phyloP scores from a whole-genome alignment of 164 flowering plant species.

The Chloranthus sessilifolius region DNA sequence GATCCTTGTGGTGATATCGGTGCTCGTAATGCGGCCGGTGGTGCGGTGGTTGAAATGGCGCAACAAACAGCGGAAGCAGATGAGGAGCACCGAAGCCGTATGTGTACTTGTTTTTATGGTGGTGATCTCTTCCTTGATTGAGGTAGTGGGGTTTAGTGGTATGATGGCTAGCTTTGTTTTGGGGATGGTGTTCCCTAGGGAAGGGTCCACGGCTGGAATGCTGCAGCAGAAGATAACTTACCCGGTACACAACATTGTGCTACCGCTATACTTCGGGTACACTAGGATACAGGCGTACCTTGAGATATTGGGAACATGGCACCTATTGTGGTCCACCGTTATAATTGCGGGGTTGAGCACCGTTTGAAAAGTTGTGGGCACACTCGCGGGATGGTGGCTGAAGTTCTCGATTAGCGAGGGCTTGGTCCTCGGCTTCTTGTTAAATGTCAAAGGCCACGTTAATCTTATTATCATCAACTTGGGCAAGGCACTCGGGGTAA shows the following conservation, averaged over 20 bases:
- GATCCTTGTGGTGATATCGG: too few species aligned
- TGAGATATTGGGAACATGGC: too few species aligned
- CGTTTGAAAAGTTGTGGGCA: background rate
- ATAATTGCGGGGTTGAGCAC: background rate
- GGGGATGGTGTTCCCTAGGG: constrained; percentile 3
- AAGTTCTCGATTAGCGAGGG: background rate
- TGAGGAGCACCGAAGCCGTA: background rate
- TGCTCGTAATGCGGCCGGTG: too few species aligned
- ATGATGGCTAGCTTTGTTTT: background rate
- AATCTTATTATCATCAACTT: background rate
- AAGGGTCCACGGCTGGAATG: background rate
- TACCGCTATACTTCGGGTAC: background rate
- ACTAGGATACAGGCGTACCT: background rate
- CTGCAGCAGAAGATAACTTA: background rate
- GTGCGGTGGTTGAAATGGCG: too few species aligned
- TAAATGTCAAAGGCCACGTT: constrained; percentile 4
- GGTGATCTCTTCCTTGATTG: background rate
- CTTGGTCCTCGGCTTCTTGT: background rate
- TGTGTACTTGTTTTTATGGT: background rate
- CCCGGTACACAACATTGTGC: background rate
- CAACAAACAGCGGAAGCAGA: background rate
- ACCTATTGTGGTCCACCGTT: background rate
- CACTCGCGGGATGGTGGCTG: background rate
- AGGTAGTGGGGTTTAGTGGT: background rate
- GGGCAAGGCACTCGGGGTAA: background rate